Conservation (phyloP, 768 basidiomycete species). For the Dentipellis sp. region DNA sequence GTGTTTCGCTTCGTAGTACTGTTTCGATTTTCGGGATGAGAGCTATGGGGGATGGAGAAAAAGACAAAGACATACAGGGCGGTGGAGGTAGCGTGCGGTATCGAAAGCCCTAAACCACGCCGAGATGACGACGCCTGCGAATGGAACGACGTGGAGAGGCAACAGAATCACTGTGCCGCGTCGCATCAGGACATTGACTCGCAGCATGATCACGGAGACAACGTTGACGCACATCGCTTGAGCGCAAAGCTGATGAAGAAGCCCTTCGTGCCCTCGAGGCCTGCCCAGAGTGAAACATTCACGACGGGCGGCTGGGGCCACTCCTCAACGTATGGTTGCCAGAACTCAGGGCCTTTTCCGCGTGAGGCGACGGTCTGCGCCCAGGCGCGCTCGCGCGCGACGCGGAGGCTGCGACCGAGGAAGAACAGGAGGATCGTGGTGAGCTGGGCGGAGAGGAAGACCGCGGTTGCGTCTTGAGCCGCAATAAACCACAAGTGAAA, state of each 20-base stretch:
- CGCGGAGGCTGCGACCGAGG: constrained; percentile 71
- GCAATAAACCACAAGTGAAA: background rate
- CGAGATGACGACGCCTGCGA: constrained; percentile 51
- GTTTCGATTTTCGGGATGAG: background rate
- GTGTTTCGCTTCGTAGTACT: constrained; percentile 82
- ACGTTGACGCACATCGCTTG: constrained; percentile 30
- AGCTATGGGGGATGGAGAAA: background rate
- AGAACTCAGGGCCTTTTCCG: constrained; percentile 76
- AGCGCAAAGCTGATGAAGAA: constrained; percentile 32
- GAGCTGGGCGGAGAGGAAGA: constrained; percentile 67
- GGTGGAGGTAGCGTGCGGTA: constrained; percentile 61
- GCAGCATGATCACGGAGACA: background rate
- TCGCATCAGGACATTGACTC: constrained; percentile 11
- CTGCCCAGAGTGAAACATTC: constrained; percentile 22
- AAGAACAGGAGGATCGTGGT: constrained; percentile 75
- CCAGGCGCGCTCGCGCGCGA: constrained; percentile 72
- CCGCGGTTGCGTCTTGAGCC: constrained; percentile 55
- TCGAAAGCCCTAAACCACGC: constrained; percentile 61
- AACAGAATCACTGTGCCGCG: constrained; percentile 40
- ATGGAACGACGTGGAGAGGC: constrained; percentile 52
- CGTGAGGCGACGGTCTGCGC: constrained; percentile 78
- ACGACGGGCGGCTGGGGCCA: constrained; percentile 54
- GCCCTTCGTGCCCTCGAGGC: constrained; percentile 27
- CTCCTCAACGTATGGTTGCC: constrained; percentile 77
- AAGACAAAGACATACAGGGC: constrained; percentile 36